Evolutionary conservation across 2,329 filamentous ascomycete species (phyloP).

Genomic region (Botrytis fabae): DNA sequence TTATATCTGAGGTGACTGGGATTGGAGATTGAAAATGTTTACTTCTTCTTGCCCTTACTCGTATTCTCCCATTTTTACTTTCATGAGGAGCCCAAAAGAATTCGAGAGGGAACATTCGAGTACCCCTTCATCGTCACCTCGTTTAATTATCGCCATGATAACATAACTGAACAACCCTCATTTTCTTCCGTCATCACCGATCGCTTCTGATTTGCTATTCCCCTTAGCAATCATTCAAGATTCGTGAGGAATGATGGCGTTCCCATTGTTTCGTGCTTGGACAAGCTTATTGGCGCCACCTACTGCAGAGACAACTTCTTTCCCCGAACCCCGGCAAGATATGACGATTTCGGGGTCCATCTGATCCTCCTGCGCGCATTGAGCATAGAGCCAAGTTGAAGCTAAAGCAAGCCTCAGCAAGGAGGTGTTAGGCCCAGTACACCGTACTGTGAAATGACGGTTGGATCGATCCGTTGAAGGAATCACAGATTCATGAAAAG

Average conservation of each 20-base stretch:
- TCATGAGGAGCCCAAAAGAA: neutral
- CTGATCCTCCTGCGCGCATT: slow-evolving; percentile 20
- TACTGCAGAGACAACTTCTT: slow-evolving; percentile 5
- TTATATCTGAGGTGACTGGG: slow-evolving; percentile 10
- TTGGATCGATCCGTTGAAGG: slow-evolving; percentile 16
- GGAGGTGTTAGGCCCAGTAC: slow-evolving; percentile 1
- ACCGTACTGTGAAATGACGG: slow-evolving; percentile 5
- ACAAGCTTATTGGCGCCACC: slow-evolving; percentile 16
- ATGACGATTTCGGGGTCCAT: slow-evolving; percentile 22
- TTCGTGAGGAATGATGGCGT: slow-evolving; percentile 14
- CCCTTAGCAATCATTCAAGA: neutral
- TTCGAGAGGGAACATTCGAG: neutral
- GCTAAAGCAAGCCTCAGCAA: slow-evolving; percentile 18
- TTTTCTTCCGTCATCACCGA: neutral
- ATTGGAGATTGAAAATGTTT: slow-evolving; percentile 14
- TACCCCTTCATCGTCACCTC: slow-evolving; percentile 6
- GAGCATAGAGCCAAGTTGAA: slow-evolving; percentile 1
- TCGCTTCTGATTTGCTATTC: neutral
- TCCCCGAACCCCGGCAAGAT: slow-evolving; percentile 10
- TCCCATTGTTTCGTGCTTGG: neutral
- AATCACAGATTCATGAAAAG: neutral
- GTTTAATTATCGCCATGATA: neutral
- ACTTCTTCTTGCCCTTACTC: slow-evolving; percentile 5
- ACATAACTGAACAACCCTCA: neutral
- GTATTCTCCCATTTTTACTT: neutral